Conservation (phyloP, 129 eudicot genomes). For the Chrysanthemum makinoi region DNA sequence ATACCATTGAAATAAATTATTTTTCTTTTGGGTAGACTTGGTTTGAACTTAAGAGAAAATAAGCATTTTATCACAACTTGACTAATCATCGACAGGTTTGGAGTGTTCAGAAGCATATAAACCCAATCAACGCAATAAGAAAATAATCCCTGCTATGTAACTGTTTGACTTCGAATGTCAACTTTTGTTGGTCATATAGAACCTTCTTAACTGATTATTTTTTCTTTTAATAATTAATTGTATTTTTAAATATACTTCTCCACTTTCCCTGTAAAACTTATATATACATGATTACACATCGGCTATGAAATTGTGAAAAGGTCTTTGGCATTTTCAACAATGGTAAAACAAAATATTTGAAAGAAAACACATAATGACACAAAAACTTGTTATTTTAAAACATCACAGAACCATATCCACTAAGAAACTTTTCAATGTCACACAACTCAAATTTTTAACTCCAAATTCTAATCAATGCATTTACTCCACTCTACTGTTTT, state of each 20-base stretch:
- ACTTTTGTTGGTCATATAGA: background rate
- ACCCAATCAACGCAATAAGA: background rate
- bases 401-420: background rate
- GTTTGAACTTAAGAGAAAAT: no score
- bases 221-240: background rate
- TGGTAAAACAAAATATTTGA: no score
- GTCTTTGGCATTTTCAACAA: no score
- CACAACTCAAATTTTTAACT: background rate
- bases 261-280: background rate
- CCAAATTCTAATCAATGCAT: background rate
- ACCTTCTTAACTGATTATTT: background rate
- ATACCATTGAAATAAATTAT: no score
- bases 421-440: background rate
- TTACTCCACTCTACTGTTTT: background rate
- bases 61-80: no score
- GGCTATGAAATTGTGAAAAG: no score
- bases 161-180: background rate
- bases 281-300: no score
- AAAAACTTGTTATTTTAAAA: background rate
- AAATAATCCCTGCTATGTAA: background rate
- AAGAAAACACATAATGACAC: no score
- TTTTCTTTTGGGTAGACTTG: no score
- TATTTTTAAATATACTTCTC: background rate
- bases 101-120: no score
- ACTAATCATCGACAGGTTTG: no score